Base-by-base conservation (phyloP, 768 basidiomycete genomes). In the Mycena albidolilacea region DNA sequence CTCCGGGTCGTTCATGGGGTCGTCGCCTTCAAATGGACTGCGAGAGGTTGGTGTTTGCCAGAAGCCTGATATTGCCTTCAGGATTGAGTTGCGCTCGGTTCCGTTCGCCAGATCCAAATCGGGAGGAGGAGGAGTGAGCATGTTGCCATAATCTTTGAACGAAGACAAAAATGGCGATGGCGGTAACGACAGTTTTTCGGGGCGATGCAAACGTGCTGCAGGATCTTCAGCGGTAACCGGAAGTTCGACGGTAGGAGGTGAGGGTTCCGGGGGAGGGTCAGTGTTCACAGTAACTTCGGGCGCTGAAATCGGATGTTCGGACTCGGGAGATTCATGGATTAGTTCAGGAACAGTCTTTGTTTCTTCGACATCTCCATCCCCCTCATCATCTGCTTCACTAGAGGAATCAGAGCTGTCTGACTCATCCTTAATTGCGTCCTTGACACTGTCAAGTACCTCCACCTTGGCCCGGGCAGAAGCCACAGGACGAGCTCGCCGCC, bases 341-440 rank as follows among this genome's bases (percentile, higher is more conserved):
- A 76, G 74, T 59, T 82, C 79, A 17, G 77, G 73, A 41, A 76
- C 76, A 55, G 79, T 67, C 64, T 77, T 79, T 21, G 59, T 48
- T 44, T 86, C 86, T 66, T 87, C 87, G 52, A 85, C 87, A 52
- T 85, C 81, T 30, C 84, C 87, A 75, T 87, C 88, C 63, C 85
- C 87, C 80, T 89, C 88, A 72, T 89, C 88, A 69, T 89, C 88
- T 21, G 88, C 88, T 77, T 88, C 87, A 71, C 86, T 88, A 80
- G 76, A 90, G 12, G 91, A 89, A 75, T 93, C 92, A 4, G 91
- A 92, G 70, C 86, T 87, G 63, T 94, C 93, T 23, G 92, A 92
- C 75, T 94, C 95, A 77, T 95, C 95, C 64, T 88, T 88, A 79
- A 98, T 94, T 1, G 95, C 97, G 77, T 98, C 97, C 79, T 94